Conservation (phyloP, 129 eudicot species). For the Flaveria bidentis region DNA sequence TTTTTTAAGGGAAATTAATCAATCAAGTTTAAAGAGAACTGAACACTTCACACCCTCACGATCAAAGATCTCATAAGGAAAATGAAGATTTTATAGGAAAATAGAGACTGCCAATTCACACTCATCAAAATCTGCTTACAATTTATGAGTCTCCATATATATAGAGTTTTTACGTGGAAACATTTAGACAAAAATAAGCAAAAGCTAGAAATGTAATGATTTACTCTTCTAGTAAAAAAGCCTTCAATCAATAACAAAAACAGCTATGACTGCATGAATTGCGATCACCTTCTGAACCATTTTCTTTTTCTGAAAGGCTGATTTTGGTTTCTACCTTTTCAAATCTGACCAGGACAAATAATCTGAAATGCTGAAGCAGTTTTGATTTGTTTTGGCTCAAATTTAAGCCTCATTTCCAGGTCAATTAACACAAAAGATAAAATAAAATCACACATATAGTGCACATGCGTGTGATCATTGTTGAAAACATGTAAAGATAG, state of each 20-base stretch:
- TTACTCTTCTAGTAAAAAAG: not conserved
- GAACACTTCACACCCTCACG: constrained; percentile 13
- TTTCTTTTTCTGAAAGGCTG: not conserved
- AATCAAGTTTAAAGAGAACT: constrained; percentile 23
- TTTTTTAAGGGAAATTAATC: constrained; percentile 26
- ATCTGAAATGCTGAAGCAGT: not conserved
- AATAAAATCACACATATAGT: not conserved
- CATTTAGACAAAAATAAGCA: not conserved
- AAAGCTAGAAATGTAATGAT: not conserved
- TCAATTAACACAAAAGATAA: not conserved
- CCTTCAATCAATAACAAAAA: not conserved
- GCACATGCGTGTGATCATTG: not conserved
- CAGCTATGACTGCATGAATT: not conserved
- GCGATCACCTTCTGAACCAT: not conserved
- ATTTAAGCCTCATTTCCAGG: not conserved
- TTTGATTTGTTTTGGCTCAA: not conserved
- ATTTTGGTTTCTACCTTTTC: not conserved
- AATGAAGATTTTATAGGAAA: not conserved
- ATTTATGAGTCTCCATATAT: not conserved
- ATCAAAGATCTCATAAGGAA: not conserved
- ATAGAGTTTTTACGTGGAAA: not conserved
- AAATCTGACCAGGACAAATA: not conserved
- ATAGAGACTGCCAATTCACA: not conserved
- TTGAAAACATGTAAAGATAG: not conserved
- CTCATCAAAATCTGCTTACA: not conserved